Percentiles rank a stretch among this genome's conserved stretches.
phyloP scores from a whole-genome alignment of 2,329 filamentous ascomycete genomes.

The Colletotrichum sp. region DNA sequence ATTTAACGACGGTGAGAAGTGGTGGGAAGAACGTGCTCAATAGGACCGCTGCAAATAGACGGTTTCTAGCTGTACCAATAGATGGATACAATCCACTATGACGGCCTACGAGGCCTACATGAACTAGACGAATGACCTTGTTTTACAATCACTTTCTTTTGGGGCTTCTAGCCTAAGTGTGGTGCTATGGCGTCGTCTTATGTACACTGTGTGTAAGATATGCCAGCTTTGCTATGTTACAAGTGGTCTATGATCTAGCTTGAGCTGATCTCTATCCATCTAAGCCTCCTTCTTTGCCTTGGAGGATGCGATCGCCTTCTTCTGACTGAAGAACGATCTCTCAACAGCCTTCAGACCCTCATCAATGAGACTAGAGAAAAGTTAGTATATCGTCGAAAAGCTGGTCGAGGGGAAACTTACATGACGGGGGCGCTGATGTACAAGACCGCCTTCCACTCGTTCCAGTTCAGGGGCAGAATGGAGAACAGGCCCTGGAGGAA shows the following conservation, averaged over 20 bases:
- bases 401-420: conserved; percentile 57
- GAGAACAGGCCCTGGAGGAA: conserved; percentile 89
- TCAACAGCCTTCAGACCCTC: conserved; percentile 83
- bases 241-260: conserved; percentile 33
- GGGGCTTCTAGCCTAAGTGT: background rate
- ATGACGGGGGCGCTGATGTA: conserved; percentile 90
- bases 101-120: conserved; percentile 11
- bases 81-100: conserved; percentile 29
- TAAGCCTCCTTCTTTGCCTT: conserved; percentile 62
- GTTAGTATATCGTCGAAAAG: background rate
- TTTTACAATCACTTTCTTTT: background rate
- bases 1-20: conserved; percentile 13
- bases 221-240: conserved; percentile 27
- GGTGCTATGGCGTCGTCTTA: conserved; percentile 6
- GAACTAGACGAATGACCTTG: conserved; percentile 19
- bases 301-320: conserved; percentile 39
- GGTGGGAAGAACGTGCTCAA: background rate
- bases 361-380: conserved; percentile 71
- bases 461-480: conserved; percentile 84
- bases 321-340: conserved; percentile 67
- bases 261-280: conserved; percentile 26
- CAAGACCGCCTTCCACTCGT: conserved; percentile 92
- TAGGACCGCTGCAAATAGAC: conserved; percentile 15
- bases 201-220: conserved; percentile 16
- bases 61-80: conserved; percentile 38